A percentile compares a stretch with the other conserved stretches of the same genome.
Conservation (phyloP, 2,329 filamentous ascomycete species). For the Cordyceps fumosorosea region DNA sequence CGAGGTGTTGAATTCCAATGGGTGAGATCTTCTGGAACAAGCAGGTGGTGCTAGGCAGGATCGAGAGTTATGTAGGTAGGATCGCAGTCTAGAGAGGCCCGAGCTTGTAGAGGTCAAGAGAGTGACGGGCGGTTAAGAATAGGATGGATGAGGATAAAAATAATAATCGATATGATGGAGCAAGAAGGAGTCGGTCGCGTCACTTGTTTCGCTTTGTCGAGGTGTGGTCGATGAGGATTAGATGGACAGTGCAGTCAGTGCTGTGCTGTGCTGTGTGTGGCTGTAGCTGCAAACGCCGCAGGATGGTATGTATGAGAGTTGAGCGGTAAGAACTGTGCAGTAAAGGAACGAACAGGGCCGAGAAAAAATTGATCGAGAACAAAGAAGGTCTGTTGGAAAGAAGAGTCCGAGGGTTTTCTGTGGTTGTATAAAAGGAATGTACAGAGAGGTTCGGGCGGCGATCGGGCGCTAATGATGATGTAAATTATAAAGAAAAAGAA, state of each 20-base stretch:
- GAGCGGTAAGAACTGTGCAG: too few species aligned
- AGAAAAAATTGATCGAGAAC: not conserved
- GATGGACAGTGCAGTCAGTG: too few species aligned
- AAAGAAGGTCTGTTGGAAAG: not conserved
- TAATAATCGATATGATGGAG: not conserved
- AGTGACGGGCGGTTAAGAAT: not conserved
- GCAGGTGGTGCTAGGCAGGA: not conserved
- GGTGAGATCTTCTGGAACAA: conserved; percentile 11
- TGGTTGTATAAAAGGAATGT: not conserved
- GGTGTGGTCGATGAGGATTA: not conserved
- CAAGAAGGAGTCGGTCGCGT: not conserved
- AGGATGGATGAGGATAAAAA: not conserved
- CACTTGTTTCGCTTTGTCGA: not conserved
- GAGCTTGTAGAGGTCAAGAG: not conserved
- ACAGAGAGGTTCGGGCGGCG: not conserved
- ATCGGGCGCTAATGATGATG: too few species aligned
- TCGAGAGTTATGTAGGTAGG: not conserved
- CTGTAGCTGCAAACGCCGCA: too few species aligned
- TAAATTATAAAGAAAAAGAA: too few species aligned
- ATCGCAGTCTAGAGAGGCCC: not conserved
- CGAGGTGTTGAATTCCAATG: conserved; percentile 5
- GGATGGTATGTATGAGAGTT: too few species aligned
- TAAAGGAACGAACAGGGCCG: not conserved
- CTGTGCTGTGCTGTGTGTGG: too few species aligned
- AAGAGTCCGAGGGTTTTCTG: not conserved